Evolutionary conservation across 306 rosid species (phyloP).

Genomic region (Medicago arabica): DNA sequence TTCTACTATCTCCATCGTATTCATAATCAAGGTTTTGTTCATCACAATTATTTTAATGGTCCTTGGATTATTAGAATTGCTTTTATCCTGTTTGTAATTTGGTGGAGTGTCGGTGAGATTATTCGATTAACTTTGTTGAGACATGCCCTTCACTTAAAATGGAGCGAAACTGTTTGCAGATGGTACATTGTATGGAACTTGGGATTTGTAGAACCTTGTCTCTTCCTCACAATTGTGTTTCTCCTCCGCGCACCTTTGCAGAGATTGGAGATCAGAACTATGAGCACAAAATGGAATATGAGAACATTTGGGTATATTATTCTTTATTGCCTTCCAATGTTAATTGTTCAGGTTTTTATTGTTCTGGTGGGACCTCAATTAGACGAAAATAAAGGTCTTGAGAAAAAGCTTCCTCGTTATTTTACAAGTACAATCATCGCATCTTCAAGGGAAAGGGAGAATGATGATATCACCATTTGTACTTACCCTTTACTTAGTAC

Average conservation of each 20-base stretch:
- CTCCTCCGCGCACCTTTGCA: constrained; percentile 92
- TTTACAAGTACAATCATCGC: constrained; percentile 59
- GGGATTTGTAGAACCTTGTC: constrained; percentile 98
- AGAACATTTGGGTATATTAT: constrained; percentile 76
- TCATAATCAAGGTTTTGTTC: constrained; percentile 62
- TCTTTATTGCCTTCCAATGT: constrained; percentile 78
- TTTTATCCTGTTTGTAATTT: constrained; percentile 75
- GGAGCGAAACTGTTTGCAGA: constrained; percentile 89
- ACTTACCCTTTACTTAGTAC: constrained; percentile 92
- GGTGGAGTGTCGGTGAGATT: constrained; percentile 96
- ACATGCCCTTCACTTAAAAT: constrained; percentile 61
- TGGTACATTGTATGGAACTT: constrained; percentile 86
- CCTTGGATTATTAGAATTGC: constrained; percentile 91
- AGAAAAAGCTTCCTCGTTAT: constrained; percentile 57
- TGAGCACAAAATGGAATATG: constrained; percentile 73
- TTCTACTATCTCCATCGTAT: constrained; percentile 80
- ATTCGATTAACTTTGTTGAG: constrained; percentile 74
- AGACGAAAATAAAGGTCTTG: constrained; percentile 46
- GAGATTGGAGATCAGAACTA: constrained; percentile 71
- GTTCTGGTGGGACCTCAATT: constrained; percentile 68
- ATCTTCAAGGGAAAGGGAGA: constrained; percentile 40
- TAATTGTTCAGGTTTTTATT: constrained; percentile 78
- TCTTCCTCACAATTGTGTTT: constrained; percentile 85
- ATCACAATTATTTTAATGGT: constrained; percentile 86
- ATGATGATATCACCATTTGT: constrained; percentile 65